Evolutionary conservation across 805 yeast species (phyloP).

Genomic region (Metschnikowia cerradonensis): DNA sequence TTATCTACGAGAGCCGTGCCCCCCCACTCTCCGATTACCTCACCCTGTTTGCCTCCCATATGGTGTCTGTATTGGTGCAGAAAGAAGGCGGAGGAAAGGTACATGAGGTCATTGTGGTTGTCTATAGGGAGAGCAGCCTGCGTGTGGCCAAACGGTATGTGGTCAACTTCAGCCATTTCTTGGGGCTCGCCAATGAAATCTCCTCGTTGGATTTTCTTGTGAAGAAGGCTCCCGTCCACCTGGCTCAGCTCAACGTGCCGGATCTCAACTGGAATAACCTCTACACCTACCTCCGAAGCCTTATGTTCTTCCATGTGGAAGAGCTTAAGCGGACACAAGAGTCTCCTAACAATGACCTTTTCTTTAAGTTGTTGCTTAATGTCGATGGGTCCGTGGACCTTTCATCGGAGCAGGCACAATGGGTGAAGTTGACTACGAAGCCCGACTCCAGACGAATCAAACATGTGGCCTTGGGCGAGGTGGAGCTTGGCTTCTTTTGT

Average conservation of each 20-base stretch:
- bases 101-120: conserved; percentile 32
- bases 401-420: conserved; percentile 16
- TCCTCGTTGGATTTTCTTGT: conserved; percentile 14
- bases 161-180: conserved; percentile 29
- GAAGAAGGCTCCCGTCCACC: conserved; percentile 19
- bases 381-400: conserved; percentile 20
- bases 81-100: conserved; percentile 26
- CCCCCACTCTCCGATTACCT: conserved; percentile 46
- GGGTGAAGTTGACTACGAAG: conserved; percentile 22
- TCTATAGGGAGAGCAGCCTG: conserved; percentile 28
- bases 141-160: conserved; percentile 38
- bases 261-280: conserved; percentile 32
- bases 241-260: conserved; percentile 21
- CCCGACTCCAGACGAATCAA: conserved; percentile 8
- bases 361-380: conserved; percentile 27
- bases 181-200: conserved; percentile 19
- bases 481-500: conserved; percentile 24
- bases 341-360: conserved; percentile 8
- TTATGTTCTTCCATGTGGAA: conserved; percentile 29
- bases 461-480: conserved; percentile 23
- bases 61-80: conserved; percentile 18
- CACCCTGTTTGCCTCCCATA: conserved; percentile 30
- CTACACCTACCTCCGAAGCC: conserved; percentile 27
- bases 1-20: conserved; percentile 41
- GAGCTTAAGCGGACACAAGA: conserved; percentile 23